Conservation (phyloP, 805 yeast genomes). For the Suhomyces pyralidae region DNA sequence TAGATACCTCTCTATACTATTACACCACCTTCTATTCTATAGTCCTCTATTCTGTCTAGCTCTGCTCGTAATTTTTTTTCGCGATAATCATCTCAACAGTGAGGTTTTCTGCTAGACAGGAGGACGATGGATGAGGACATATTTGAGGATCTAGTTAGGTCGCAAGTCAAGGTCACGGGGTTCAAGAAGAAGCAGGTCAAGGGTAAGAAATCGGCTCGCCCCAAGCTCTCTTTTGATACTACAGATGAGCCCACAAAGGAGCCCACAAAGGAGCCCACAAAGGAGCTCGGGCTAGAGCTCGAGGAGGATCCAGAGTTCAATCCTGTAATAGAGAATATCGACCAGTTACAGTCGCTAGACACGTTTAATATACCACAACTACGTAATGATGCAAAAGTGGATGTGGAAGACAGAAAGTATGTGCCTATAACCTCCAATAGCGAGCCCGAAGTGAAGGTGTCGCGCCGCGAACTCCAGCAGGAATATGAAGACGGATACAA, state of each 20-base stretch:
- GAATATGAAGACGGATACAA: conserved; percentile 14
- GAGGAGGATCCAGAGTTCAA: conserved; percentile 9
- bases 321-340: conserved; percentile 15
- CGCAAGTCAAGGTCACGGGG: neutral
- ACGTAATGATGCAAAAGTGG: neutral
- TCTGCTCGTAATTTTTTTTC: neutral
- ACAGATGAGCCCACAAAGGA: neutral
- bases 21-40: neutral
- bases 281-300: neutral
- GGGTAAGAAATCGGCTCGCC: neutral
- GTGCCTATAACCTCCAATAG: conserved; percentile 1
- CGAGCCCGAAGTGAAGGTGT: conserved; percentile 4
- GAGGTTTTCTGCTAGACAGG: too few relatives aligned
- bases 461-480: conserved; percentile 2
- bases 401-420: conserved; percentile 1
- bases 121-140: neutral
- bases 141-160: neutral
- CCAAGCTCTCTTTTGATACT: neutral
- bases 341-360: neutral
- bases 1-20: conserved; percentile 1
- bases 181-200: neutral
- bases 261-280: neutral
- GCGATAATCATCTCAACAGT: neutral
- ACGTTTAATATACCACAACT: neutral
- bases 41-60: neutral